A percentile compares a stretch with the other conserved stretches of the same genome.
phyloP scores from a whole-genome alignment of 352 stramenopile genomes.

The Globisporangium sylvaticum region DNA sequence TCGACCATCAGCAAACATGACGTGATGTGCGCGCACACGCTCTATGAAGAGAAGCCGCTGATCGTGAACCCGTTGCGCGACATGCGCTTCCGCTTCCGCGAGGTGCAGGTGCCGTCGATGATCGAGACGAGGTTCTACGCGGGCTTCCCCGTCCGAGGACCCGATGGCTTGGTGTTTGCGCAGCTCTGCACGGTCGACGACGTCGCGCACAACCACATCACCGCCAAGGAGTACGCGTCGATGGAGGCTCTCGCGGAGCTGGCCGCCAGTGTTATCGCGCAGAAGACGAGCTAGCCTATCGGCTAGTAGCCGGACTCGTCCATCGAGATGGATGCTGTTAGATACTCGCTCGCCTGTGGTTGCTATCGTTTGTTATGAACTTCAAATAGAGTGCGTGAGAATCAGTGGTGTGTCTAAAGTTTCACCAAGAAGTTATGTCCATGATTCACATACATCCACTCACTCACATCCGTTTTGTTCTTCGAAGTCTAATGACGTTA shows the following conservation, averaged over 20 bases:
- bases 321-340: too few species aligned
- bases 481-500: too few species aligned
- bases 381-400: too few species aligned
- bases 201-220: conserved; percentile 39
- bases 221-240: conserved; percentile 55
- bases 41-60: conserved; percentile 53
- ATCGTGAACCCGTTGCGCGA: conserved; percentile 52
- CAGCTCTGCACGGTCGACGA: conserved; percentile 46
- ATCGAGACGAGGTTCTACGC: conserved; percentile 56
- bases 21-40: conserved; percentile 47
- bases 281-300: too few species aligned
- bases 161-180: conserved; percentile 43
- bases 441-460: too few species aligned
- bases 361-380: too few species aligned
- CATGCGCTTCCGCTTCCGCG: conserved; percentile 52
- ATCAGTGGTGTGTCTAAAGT: too few species aligned
- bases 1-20: conserved; percentile 26
- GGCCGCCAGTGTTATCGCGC: conserved; percentile 24
- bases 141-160: conserved; percentile 47
- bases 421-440: too few species aligned
- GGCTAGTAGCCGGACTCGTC: too few species aligned
- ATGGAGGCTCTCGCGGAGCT: conserved; percentile 57
- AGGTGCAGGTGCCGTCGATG: conserved; percentile 40
- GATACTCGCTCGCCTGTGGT: too few species aligned
- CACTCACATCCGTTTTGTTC: too few species aligned